A percentile compares a stretch with the other conserved stretches of the same genome.
These are phyloP conservation scores for Nevesoporus exiguus DNA, from an alignment of 768 basidiomycete genomes.

Conservation along the genomic window DNA sequence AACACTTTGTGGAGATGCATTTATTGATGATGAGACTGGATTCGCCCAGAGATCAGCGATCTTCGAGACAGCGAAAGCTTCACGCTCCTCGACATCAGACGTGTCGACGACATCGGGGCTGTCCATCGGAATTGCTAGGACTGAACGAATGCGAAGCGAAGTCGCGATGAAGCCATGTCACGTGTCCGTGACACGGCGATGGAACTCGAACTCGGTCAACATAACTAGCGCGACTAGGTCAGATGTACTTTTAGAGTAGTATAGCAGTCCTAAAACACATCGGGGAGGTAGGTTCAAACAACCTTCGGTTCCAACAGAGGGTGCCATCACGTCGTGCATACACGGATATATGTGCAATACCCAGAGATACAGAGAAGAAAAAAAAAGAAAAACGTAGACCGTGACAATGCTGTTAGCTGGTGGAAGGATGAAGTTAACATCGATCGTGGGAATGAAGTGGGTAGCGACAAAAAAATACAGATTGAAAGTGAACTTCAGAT, in stretches of 20 bases:
- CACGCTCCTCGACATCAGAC: slow-evolving; percentile 60
- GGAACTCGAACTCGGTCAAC: neutral
- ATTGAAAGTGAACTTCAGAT: slow-evolving; percentile 17
- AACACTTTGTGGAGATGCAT: slow-evolving; percentile 1
- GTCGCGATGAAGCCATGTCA: slow-evolving; percentile 11
- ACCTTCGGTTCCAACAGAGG: slow-evolving; percentile 7
- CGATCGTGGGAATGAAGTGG: slow-evolving; percentile 5
- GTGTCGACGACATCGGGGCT: slow-evolving; percentile 52
- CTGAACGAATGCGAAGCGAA: too few relatives aligned
- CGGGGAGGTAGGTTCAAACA: neutral
- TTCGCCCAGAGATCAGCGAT: neutral
- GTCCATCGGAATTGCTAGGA: slow-evolving; percentile 16
- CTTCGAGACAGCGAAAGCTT: slow-evolving; percentile 33
- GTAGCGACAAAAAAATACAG: slow-evolving; percentile 21
- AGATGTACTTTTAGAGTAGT: slow-evolving; percentile 5
- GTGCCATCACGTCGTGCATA: slow-evolving; percentile 7
- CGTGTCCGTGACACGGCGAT: slow-evolving; percentile 14
- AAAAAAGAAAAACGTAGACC: neutral
- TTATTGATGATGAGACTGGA: neutral
- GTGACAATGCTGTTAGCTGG: slow-evolving; percentile 13
- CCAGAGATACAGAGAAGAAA: slow-evolving; percentile 19
- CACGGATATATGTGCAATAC: slow-evolving; percentile 24
- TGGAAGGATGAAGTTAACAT: slow-evolving; percentile 4
- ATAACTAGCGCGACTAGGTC: slow-evolving; percentile 11
- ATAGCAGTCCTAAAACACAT: slow-evolving; percentile 5